Evolutionary conservation across 129 eudicot species (phyloP).

Genomic region (Helianthus tuberosus): DNA sequence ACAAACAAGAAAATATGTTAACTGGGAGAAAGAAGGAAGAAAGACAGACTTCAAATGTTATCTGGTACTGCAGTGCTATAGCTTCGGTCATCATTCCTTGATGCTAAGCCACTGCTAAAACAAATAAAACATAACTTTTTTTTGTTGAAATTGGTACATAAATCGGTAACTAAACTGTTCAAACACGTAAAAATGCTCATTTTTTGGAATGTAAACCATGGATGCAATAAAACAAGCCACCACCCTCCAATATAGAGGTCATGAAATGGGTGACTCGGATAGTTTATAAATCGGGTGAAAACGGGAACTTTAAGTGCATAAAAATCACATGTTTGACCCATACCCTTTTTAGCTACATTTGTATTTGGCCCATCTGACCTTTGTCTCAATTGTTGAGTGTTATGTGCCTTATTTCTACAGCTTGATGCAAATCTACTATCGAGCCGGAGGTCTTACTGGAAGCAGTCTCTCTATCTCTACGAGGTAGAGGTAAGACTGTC

Average conservation of each 20-base stretch:
- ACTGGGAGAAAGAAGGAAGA: background rate
- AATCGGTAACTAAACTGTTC: background rate
- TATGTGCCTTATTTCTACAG: too few relatives aligned
- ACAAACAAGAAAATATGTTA: conserved; percentile 20
- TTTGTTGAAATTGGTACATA: background rate
- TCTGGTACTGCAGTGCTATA: conserved; percentile 7
- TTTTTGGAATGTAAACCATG: background rate
- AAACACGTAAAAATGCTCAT: background rate
- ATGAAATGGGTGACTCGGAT: background rate
- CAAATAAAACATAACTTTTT: background rate
- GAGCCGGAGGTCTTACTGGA: too few relatives aligned
- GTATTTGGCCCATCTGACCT: background rate
- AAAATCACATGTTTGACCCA: background rate
- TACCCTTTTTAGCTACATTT: background rate
- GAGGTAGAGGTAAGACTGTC: too few relatives aligned
- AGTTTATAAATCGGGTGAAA: too few relatives aligned
- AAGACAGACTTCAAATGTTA: conserved; percentile 1
- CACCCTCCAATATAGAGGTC: background rate
- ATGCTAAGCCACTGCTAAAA: conserved; percentile 23
- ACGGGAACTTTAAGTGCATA: background rate
- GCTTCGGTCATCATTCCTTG: conserved; percentile 8
- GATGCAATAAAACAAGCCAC: background rate
- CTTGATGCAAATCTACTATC: too few relatives aligned
- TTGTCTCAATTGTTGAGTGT: too few relatives aligned
- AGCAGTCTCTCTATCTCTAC: too few relatives aligned